phyloP scores from a whole-genome alignment of 2,329 filamentous ascomycete species.

The Aspergillus brasiliensis region DNA sequence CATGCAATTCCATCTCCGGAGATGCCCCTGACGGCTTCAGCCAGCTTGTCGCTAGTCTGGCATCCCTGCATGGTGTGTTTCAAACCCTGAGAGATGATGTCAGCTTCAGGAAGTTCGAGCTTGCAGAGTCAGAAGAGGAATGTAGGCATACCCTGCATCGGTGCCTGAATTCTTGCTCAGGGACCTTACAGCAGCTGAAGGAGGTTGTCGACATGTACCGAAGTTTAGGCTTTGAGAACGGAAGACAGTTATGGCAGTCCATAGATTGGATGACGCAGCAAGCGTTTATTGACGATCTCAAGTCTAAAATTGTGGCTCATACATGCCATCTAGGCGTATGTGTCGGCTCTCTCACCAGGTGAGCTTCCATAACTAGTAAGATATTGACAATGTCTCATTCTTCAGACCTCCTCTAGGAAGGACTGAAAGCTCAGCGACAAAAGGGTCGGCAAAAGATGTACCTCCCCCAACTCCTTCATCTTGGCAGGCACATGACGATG shows the following conservation, averaged over 20 bases:
- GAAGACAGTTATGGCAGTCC: conserved; percentile 30
- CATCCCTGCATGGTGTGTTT: conserved; percentile 30
- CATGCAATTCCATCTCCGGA: conserved; percentile 27
- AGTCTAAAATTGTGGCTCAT: conserved; percentile 33
- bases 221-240: conserved; percentile 24
- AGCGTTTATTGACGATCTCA: conserved; percentile 29
- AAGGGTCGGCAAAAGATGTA: conserved; percentile 25
- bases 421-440: conserved; percentile 25
- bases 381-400: neutral
- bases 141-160: conserved; percentile 26
- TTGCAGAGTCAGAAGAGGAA: conserved; percentile 25
- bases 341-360: conserved; percentile 32
- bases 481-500: neutral
- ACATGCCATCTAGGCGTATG: conserved; percentile 33
- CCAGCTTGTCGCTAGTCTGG: conserved; percentile 30
- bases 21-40: conserved; percentile 34
- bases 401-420: conserved; percentile 26
- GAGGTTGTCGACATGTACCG: conserved; percentile 26
- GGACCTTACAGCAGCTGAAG: conserved; percentile 27
- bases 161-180: conserved; percentile 26
- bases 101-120: conserved; percentile 25
- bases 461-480: conserved; percentile 1
- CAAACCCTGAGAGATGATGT: conserved; percentile 26
- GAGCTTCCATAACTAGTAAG: conserved; percentile 4
- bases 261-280: conserved; percentile 33